These are phyloP conservation scores for Phytophthora boehmeriae DNA, from an alignment of 352 stramenopile genomes.

Conservation along the genomic window DNA sequence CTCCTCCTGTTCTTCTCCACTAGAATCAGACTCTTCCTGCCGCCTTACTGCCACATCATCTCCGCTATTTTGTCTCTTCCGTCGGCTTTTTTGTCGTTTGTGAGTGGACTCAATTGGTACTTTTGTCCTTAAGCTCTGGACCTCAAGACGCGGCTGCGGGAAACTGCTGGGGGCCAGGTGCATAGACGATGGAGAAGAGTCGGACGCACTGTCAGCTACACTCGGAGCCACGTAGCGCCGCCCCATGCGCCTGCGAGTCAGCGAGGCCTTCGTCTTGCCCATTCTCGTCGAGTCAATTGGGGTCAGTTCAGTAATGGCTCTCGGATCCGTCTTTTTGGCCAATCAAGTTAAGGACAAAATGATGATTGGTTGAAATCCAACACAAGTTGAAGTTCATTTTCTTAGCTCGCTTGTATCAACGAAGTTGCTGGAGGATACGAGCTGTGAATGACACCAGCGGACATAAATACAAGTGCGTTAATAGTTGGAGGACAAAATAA, in stretches of 20 bases:
- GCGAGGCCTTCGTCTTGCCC: slow-evolving; percentile 41
- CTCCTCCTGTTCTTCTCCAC: slow-evolving; percentile 16
- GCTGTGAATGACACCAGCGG: slow-evolving; percentile 19
- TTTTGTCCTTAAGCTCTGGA: slow-evolving; percentile 7
- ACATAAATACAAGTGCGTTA: slow-evolving; percentile 15
- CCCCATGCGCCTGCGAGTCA: slow-evolving; percentile 36
- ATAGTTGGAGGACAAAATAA: slow-evolving; percentile 10
- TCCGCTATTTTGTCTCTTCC: slow-evolving; percentile 30
- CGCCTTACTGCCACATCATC: slow-evolving; percentile 9
- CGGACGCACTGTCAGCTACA: slow-evolving; percentile 1
- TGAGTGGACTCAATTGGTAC: slow-evolving; percentile 9
- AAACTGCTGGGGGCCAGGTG: slow-evolving; percentile 12
- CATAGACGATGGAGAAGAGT: slow-evolving; percentile 1
- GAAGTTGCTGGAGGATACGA: slow-evolving; percentile 34
- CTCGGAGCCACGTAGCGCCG: slow-evolving; percentile 19
- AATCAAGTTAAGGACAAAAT: not conserved
- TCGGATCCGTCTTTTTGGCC: not conserved
- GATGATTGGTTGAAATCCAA: slow-evolving; percentile 1
- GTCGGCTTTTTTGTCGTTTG: slow-evolving; percentile 7
- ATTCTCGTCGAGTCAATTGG: slow-evolving; percentile 20
- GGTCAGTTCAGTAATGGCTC: not conserved
- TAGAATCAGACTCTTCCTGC: slow-evolving; percentile 6
- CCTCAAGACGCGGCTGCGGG: slow-evolving; percentile 3
- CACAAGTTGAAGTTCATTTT: slow-evolving; percentile 8
- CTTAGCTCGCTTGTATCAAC: slow-evolving; percentile 5